Evolutionary conservation across 2,329 filamentous ascomycete genomes (phyloP), one percentile per base, ranked within the genome.

Genomic region (Scleromitrula shiraiana): DNA sequence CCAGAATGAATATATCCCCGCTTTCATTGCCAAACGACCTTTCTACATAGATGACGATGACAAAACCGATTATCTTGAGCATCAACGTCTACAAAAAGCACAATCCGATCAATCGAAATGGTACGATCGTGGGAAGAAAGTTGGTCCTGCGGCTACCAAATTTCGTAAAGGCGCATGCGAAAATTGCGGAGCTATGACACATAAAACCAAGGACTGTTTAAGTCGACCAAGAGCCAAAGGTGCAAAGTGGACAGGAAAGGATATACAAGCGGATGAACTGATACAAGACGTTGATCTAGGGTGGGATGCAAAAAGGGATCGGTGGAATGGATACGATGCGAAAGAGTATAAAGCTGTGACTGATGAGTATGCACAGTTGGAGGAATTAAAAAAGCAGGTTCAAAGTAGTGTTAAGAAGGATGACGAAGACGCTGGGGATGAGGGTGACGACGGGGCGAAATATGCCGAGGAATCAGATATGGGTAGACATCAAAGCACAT

Each of bases 141-240:
- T 78, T 9, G 89, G 87, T 0, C 88, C 88, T 4, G 89, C 89
- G 1, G 89, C 91, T 42, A 98, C 93, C 56, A 98, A 96, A 64
- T 98, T 87, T 65, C 87, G 94, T 56, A 98, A 97, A 71, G 93
- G 94, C 63, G 91, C 93, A 45, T 98, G 93, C 70, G 91, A 97
- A 68, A 98, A 98, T 69, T 98, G 93, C 70, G 93, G 93, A 61
- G 84, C 89, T 50, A 94, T 97, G 86, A 89, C 87, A 56, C 93
- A 98, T 70, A 95, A 95, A 69, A 85, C 82, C 44, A 95, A 95
- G 64, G 91, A 97, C 63, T 98, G 93, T 64, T 70, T 98, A 42
- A 88, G 84, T 61, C 78, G 93, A 46, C 93, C 90, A 24, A 80
- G 93, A 50, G 94, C 94, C 43, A 82, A 84, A 49, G 91, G 93